Evolutionary conservation across 306 rosid genomes (phyloP).

Genomic region (Pyrus communis): DNA sequence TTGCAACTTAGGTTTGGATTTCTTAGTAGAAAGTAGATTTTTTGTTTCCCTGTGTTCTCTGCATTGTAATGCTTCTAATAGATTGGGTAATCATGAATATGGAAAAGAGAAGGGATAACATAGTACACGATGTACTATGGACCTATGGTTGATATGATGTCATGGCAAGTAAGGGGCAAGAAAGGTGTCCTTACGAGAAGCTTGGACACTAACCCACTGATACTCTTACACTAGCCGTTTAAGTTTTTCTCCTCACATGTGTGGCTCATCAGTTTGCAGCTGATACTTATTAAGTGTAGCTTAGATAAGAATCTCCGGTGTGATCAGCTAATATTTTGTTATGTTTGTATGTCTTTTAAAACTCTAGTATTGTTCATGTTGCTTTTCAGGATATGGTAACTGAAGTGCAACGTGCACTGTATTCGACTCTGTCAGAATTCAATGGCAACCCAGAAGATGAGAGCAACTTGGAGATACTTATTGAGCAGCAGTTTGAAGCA

Average conservation of each 20-base stretch:
- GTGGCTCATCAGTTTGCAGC: background rate
- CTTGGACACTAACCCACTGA: background rate
- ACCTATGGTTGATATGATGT: background rate
- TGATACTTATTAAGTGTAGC: background rate
- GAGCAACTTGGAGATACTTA: conserved; percentile 56
- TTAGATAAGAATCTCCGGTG: background rate
- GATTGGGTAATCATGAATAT: background rate
- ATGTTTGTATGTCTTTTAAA: background rate
- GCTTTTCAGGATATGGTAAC: conserved; percentile 49
- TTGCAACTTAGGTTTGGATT: background rate
- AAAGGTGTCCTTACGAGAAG: background rate
- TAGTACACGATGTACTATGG: background rate
- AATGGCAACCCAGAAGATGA: conserved; percentile 34
- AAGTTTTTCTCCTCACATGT: background rate
- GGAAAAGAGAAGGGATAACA: background rate
- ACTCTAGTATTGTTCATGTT: background rate
- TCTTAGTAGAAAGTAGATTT: background rate
- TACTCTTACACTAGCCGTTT: background rate
- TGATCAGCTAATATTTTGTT: background rate
- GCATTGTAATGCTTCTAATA: background rate
- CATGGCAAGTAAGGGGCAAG: background rate
- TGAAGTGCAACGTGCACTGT: conserved; percentile 59
- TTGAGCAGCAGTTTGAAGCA: conserved; percentile 61
- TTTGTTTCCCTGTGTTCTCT: background rate
- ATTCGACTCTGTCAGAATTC: conserved; percentile 22